phyloP scores from a whole-genome alignment of 805 yeast species.

The Crinitomyces ghanaensis region DNA sequence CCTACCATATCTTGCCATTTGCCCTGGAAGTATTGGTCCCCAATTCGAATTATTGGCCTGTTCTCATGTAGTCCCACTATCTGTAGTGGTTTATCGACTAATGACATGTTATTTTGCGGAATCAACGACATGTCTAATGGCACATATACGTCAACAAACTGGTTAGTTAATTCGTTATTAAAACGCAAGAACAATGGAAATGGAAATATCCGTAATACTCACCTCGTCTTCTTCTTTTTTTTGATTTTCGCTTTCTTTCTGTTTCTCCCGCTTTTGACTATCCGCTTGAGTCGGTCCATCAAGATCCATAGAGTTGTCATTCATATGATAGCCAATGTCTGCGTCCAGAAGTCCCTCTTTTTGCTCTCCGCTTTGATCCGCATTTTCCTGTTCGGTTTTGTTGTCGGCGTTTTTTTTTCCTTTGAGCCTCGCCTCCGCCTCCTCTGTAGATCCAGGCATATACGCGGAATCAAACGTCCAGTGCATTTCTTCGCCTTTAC shows the following conservation, averaged over 20 bases:
- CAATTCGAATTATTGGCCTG: conserved; percentile 46
- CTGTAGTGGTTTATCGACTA: conserved; percentile 38
- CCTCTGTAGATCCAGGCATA: too few species aligned
- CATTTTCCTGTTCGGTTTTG: background rate
- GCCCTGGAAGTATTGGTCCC: conserved; percentile 55
- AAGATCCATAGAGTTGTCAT: too few species aligned
- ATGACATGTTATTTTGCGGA: conserved; percentile 3
- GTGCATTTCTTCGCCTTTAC: conserved; percentile 82
- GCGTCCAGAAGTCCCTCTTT: background rate
- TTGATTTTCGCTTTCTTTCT: too few species aligned
- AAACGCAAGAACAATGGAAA: too few species aligned
- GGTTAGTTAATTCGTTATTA: too few species aligned
- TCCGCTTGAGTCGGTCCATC: too few species aligned
- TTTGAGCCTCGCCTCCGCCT: conserved; percentile 14
- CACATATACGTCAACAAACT: conserved; percentile 44
- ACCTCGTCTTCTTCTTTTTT: too few species aligned
- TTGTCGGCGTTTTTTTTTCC: background rate
- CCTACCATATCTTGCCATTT: conserved; percentile 72
- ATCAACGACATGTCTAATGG: conserved; percentile 36
- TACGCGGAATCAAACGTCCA: conserved; percentile 86
- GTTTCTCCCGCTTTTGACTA: too few species aligned
- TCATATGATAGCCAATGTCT: too few species aligned
- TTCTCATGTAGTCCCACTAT: conserved; percentile 44
- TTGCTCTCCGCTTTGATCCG: background rate
- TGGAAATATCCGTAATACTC: too few species aligned